A percentile compares a stretch with the other conserved stretches of the same genome.
Evolutionary conservation across 371 early-diverging fungal species (phyloP).

Genomic region (Mortierella sp.): DNA sequence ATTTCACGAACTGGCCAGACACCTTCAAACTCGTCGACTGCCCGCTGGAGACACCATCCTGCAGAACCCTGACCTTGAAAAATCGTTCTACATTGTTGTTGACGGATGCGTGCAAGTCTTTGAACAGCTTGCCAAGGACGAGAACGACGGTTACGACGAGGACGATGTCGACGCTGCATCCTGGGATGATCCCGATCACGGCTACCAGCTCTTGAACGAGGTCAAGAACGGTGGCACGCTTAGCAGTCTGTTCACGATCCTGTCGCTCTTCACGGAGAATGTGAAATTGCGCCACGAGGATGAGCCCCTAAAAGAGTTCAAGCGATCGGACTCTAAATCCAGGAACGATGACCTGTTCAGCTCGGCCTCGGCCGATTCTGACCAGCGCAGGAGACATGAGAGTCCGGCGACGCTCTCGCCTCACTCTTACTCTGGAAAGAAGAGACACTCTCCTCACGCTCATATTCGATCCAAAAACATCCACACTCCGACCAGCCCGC

Average conservation of each 20-base stretch:
- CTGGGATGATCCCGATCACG: slow-evolving; percentile 55
- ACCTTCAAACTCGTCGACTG: slow-evolving; percentile 86
- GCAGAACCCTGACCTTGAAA: slow-evolving; percentile 78
- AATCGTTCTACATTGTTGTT: slow-evolving; percentile 93
- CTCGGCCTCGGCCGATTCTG: slow-evolving; percentile 14
- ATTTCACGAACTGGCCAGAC: slow-evolving; percentile 93
- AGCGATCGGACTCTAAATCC: slow-evolving; percentile 30
- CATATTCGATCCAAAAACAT: slow-evolving; percentile 38
- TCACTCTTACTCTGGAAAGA: slow-evolving; percentile 17
- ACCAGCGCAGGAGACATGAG: slow-evolving; percentile 16
- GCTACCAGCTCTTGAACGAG: slow-evolving; percentile 87
- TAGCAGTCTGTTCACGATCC: slow-evolving; percentile 91
- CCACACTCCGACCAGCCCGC: slow-evolving; percentile 54
- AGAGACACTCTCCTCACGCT: slow-evolving; percentile 35
- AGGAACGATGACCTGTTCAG: slow-evolving; percentile 1
- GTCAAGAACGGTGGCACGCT: slow-evolving; percentile 92
- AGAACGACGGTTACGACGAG: slow-evolving; percentile 44
- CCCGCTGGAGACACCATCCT: slow-evolving; percentile 90
- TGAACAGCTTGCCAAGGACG: slow-evolving; percentile 61
- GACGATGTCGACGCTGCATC: slow-evolving; percentile 14
- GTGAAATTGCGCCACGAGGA: slow-evolving; percentile 67
- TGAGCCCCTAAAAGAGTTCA: slow-evolving; percentile 59
- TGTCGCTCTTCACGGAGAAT: slow-evolving; percentile 91
- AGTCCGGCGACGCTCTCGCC: slow-evolving; percentile 13
- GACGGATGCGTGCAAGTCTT: slow-evolving; percentile 94